Evolutionary conservation across 2,329 filamentous ascomycete species (phyloP).

Genomic region (Ceratocystis lukuohia): DNA sequence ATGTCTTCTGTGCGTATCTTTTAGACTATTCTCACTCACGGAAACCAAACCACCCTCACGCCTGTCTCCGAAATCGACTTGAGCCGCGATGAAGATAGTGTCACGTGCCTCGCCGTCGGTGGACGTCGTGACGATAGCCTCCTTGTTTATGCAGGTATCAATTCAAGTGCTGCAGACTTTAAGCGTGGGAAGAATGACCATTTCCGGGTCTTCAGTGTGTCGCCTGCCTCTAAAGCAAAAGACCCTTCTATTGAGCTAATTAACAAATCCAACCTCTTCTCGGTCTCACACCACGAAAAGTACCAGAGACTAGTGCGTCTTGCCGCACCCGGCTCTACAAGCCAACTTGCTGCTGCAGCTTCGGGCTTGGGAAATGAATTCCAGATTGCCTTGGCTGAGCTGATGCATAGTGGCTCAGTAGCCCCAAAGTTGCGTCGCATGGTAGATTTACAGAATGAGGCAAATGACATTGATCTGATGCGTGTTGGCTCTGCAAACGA

Average conservation of each 20-base stretch:
- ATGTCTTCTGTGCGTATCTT: neutral
- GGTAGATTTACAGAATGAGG: slow-evolving; percentile 41
- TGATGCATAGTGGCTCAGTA: slow-evolving; percentile 36
- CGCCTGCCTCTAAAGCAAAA: slow-evolving; percentile 23
- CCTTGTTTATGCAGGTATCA: slow-evolving; percentile 61
- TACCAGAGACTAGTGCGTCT: slow-evolving; percentile 49
- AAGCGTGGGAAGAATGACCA: slow-evolving; percentile 70
- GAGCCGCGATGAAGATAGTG: slow-evolving; percentile 74
- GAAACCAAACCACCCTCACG: slow-evolving; percentile 47
- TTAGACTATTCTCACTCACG: slow-evolving; percentile 60
- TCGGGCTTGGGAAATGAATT: slow-evolving; percentile 63
- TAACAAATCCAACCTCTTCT: slow-evolving; percentile 40
- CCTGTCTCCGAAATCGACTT: slow-evolving; percentile 61
- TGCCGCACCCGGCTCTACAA: slow-evolving; percentile 37
- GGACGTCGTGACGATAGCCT: slow-evolving; percentile 40
- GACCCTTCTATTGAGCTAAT: slow-evolving; percentile 31
- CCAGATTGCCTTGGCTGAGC: slow-evolving; percentile 70
- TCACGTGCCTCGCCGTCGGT: slow-evolving; percentile 66
- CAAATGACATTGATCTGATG: slow-evolving; percentile 53
- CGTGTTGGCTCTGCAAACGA: slow-evolving; percentile 45
- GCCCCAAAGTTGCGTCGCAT: slow-evolving; percentile 35
- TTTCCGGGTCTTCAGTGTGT: slow-evolving; percentile 60
- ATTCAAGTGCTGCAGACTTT: slow-evolving; percentile 60
- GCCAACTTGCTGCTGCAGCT: slow-evolving; percentile 61
- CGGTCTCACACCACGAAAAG: slow-evolving; percentile 34